phyloP scores from a whole-genome alignment of 2,329 filamentous ascomycete species.

The Xylaria multiplex region DNA sequence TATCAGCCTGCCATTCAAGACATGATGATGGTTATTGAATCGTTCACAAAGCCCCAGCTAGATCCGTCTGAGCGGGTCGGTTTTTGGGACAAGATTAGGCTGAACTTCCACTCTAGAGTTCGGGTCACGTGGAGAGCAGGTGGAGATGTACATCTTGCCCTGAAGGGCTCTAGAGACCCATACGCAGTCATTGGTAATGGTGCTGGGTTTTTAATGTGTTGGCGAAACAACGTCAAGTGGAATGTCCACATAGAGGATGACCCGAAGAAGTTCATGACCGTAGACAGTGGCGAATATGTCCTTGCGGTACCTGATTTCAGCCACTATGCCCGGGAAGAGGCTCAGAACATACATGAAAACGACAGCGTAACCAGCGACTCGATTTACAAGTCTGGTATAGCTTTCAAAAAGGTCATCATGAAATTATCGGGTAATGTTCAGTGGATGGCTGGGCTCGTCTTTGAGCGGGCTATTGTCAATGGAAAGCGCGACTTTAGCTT shows the following conservation, averaged over 20 bases:
- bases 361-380: conserved; percentile 71
- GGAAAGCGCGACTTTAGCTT: conserved; percentile 86
- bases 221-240: conserved; percentile 93
- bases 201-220: conserved; percentile 97
- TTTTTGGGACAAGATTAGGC: conserved; percentile 98
- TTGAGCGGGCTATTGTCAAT: conserved; percentile 82
- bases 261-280: conserved; percentile 91
- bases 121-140: conserved; percentile 93
- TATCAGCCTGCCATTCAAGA: conserved; percentile 98
- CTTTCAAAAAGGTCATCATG: conserved; percentile 99
- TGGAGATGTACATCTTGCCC: conserved; percentile 90
- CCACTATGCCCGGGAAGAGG: conserved; percentile 79
- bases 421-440: conserved; percentile 96
- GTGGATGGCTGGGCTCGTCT: conserved; percentile 90
- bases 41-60: conserved; percentile 93
- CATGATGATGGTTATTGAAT: conserved; percentile 99
- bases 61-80: conserved; percentile 94
- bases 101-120: conserved; percentile 92
- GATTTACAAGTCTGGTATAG: conserved; percentile 75
- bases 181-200: conserved; percentile 93
- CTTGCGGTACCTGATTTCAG: conserved; percentile 94
- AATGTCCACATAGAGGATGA: conserved; percentile 86
- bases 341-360: conserved; percentile 60
- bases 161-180: conserved; percentile 92
- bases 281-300: conserved; percentile 94